phyloP scores from a whole-genome alignment of 2,329 filamentous ascomycete genomes.

The Monilinia aucupariae region DNA sequence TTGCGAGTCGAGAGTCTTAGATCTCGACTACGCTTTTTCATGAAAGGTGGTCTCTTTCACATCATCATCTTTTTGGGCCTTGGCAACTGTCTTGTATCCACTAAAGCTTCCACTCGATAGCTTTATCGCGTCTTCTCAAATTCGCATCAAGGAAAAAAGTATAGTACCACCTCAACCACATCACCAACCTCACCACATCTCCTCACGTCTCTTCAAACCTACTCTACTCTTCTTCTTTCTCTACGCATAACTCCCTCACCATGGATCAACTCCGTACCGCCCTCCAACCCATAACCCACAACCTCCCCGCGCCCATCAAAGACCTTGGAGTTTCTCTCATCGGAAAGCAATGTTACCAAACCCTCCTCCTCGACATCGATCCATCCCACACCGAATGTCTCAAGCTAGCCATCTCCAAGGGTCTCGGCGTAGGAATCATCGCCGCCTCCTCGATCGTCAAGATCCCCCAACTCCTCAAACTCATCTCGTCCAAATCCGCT shows the following conservation, averaged over 20 bases:
- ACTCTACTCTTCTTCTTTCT: neutral
- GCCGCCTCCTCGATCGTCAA: constrained; percentile 87
- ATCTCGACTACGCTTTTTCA: too few relatives aligned
- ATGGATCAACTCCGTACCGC: constrained; percentile 59
- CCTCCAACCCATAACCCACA: constrained; percentile 64
- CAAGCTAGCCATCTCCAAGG: constrained; percentile 87
- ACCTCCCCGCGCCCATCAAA: constrained; percentile 68
- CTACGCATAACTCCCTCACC: neutral
- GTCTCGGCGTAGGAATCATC: constrained; percentile 88
- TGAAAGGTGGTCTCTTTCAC: constrained; percentile 6
- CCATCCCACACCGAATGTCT: constrained; percentile 71
- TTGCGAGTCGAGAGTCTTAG: neutral
- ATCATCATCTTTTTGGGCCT: neutral
- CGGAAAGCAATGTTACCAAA: constrained; percentile 77
- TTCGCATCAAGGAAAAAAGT: constrained; percentile 3
- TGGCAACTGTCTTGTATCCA: neutral
- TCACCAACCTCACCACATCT: neutral
- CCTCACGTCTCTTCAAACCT: neutral
- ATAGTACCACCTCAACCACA: too few relatives aligned
- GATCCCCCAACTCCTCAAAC: constrained; percentile 92
- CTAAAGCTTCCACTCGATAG: constrained; percentile 8
- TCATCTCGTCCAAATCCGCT: constrained; percentile 73
- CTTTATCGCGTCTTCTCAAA: constrained; percentile 7
- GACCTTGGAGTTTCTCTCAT: constrained; percentile 74
- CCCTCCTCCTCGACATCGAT: constrained; percentile 80